These are phyloP conservation scores for Pontederia paniculata DNA, from an alignment of 176 grass and related monocot genomes.

Conservation along the genomic window DNA sequence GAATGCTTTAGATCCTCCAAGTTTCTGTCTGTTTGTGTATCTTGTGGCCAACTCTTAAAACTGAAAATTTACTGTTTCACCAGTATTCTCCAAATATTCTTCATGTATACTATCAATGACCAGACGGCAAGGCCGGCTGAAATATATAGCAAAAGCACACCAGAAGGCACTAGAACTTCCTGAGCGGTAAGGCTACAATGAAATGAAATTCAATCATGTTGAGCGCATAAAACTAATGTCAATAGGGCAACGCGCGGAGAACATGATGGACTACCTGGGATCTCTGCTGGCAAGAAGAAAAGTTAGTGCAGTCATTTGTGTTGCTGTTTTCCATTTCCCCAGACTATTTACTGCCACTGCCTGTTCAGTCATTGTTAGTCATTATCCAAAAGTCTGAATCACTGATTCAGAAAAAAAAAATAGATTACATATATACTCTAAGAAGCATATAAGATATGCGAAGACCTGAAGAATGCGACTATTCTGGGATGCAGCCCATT, in stretches of 20 bases:
- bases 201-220: background rate
- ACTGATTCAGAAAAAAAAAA: too few relatives aligned
- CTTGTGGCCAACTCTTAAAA: background rate
- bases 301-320: slow-evolving; percentile 87
- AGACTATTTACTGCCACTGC: slow-evolving; percentile 89
- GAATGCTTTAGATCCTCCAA: too few relatives aligned
- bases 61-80: slow-evolving; percentile 35
- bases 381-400: too few relatives aligned
- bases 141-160: slow-evolving; percentile 63
- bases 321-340: slow-evolving; percentile 93
- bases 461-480: slow-evolving; percentile 69
- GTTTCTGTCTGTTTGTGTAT: too few relatives aligned
- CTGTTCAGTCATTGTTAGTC: slow-evolving; percentile 10
- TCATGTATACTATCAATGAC: slow-evolving; percentile 86
- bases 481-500: slow-evolving; percentile 96
- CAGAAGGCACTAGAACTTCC: slow-evolving; percentile 36
- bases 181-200: slow-evolving; percentile 42
- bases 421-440: background rate
- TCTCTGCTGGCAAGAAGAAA: slow-evolving; percentile 85
- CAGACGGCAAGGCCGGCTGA: slow-evolving; percentile 84
- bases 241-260: too few relatives aligned
- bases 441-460: background rate
- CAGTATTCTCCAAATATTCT: slow-evolving; percentile 78
- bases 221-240: background rate
- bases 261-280: slow-evolving; percentile 33